Base-by-base conservation (phyloP, 495 filamentous ascomycete genomes). In the Aspergillus conjunctus region DNA sequence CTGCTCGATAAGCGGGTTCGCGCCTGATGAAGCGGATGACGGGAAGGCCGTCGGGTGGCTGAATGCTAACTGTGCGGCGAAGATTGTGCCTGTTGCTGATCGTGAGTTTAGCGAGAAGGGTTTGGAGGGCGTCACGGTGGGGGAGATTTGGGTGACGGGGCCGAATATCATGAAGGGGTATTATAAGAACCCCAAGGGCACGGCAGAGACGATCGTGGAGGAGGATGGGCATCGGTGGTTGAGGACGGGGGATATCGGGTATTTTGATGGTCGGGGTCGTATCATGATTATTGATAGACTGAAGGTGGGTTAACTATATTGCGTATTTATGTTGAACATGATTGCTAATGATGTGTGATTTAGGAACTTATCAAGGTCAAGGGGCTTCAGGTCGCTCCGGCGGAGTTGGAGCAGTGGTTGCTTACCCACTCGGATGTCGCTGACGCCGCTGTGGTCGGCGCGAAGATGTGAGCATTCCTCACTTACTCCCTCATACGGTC, bases 311-410 rank as follows among this genome's bases (percentile, higher is more conserved):
- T 11, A 41, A 18, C 26, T 53, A 15, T 53, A 4, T n/a, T 17
- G 5, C 14, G 17, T 45, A 1, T n/a, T 45, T 14, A 7, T 14
- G 7, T 45, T 4, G 17, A 2, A 15, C 7, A 4, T 15, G 43
- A 1, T 5, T 54, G 32, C 33, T 37, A 54, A 33, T 41, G 2
- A 44, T 44, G 15, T 7, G 18, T 3, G 12, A 21, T 15, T 21
- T 49, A 58, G 55, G 56, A 59, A 44, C 48, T 59, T 31, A 59
- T 59, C 56, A 56, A 56, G 20, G 53, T 56, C 53, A 56, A 56
- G 26, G 53, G 53, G 3, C 53, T 56, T 14, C 53, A 56, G 22
- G 53, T 56, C 0, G 34, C 53, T 12, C 56, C 56, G 6, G 56
- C 56, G 4, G 56, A 59, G 18, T 17, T 59, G 32, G 56, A 59